Evolutionary conservation across 148 eudicot genomes (phyloP).

Genomic region (Talinum fruticosum): DNA sequence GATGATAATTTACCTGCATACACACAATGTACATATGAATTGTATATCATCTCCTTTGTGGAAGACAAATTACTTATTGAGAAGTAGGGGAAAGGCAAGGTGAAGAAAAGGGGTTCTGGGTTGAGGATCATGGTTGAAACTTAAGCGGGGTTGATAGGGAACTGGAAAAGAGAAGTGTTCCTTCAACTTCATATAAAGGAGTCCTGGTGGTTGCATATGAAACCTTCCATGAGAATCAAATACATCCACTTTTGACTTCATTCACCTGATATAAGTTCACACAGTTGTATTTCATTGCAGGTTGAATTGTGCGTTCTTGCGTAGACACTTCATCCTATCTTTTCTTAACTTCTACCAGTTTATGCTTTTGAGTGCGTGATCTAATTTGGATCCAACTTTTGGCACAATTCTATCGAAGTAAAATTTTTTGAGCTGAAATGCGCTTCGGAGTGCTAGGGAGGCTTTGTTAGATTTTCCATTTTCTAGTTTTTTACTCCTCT

Average conservation of each 20-base stretch:
- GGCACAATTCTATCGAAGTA: background rate
- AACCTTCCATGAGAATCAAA: background rate
- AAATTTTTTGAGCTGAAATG: background rate
- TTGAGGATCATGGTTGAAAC: background rate
- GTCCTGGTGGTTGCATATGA: background rate
- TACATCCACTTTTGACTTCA: background rate
- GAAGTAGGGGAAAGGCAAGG: background rate
- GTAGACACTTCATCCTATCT: background rate
- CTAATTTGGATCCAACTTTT: background rate
- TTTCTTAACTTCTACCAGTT: background rate
- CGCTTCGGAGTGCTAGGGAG: background rate
- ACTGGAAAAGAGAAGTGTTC: background rate
- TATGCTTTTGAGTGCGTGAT: background rate
- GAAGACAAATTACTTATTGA: background rate
- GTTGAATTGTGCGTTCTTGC: background rate
- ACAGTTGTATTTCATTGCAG: background rate
- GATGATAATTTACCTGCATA: background rate
- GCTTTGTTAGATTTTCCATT: constrained; percentile 5
- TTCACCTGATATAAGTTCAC: background rate
- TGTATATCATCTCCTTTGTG: background rate
- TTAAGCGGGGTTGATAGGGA: background rate
- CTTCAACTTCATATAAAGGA: background rate
- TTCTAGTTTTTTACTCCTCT: no score
- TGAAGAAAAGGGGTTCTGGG: background rate
- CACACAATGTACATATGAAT: constrained; percentile 1